Percentiles rank a stretch among this genome's conserved stretches.
These are phyloP conservation scores for Paraphoma chrysanthemicola DNA, from an alignment of 2,329 filamentous ascomycete genomes.

Conservation along the genomic window DNA sequence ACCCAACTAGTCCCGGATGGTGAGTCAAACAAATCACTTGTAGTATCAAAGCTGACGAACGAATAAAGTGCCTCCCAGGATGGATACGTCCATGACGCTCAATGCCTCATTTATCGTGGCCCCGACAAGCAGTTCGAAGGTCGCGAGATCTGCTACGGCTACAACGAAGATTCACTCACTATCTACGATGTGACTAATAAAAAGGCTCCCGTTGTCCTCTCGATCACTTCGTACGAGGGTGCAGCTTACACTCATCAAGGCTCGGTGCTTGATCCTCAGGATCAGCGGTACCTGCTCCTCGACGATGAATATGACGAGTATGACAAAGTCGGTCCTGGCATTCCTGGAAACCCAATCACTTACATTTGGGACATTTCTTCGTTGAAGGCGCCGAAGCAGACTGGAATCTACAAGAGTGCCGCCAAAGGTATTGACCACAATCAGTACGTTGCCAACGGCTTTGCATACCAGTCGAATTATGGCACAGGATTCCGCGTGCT, in stretches of 20 bases:
- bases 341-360: constrained; percentile 45
- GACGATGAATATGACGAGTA: constrained; percentile 51
- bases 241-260: constrained; percentile 67
- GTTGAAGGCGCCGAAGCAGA: constrained; percentile 47
- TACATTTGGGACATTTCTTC: constrained; percentile 50
- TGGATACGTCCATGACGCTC: constrained; percentile 68
- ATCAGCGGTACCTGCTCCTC: constrained; percentile 46
- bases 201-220: constrained; percentile 55
- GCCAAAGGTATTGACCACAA: constrained; percentile 56
- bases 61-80: constrained; percentile 55
- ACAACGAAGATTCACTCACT: constrained; percentile 62
- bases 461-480: constrained; percentile 54
- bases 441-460: constrained; percentile 54
- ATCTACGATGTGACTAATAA: constrained; percentile 63
- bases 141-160: constrained; percentile 64
- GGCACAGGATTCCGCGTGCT: constrained; percentile 51
- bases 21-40: constrained; percentile 1
- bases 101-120: constrained; percentile 64
- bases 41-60: constrained; percentile 1
- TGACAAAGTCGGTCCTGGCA: constrained; percentile 43
- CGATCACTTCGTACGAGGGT: constrained; percentile 63
- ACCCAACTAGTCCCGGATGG: constrained; percentile 61
- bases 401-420: constrained; percentile 50
- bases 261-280: constrained; percentile 54
- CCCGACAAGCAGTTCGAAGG: constrained; percentile 58